Conservation (phyloP, 306 rosid species). For the Trifolium repens region DNA sequence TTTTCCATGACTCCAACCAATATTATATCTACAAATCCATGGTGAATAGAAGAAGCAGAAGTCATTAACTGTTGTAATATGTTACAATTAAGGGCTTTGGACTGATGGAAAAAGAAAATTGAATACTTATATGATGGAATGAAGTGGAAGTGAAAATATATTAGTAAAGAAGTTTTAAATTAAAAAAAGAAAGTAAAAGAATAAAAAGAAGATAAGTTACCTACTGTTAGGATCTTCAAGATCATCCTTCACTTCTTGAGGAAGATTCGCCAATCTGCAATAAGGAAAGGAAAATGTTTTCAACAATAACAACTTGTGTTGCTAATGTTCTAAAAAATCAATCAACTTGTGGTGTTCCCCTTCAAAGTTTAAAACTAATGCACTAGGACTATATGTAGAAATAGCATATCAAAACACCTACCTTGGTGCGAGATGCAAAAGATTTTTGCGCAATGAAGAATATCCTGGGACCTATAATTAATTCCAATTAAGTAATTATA, state of each 20-base stretch:
- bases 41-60: conserved; percentile 33
- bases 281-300: conserved; percentile 21
- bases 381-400: conserved; percentile 11
- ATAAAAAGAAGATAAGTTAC: conserved; percentile 48
- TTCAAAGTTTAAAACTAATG: conserved; percentile 13
- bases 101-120: conserved; percentile 18
- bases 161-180: conserved; percentile 23
- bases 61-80: conserved; percentile 29
- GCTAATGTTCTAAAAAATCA: too few relatives aligned
- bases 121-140: conserved; percentile 13
- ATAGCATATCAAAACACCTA: conserved; percentile 36
- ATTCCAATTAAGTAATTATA: conserved; percentile 33
- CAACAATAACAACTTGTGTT: conserved; percentile 24
- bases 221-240: conserved; percentile 88
- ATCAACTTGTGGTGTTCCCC: conserved; percentile 14
- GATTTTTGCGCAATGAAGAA: conserved; percentile 70
- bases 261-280: conserved; percentile 75
- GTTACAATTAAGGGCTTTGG: conserved; percentile 22
- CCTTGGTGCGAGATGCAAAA: conserved; percentile 82
- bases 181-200: too few relatives aligned
- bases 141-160: conserved; percentile 35
- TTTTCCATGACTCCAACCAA: conserved; percentile 99
- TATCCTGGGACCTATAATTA: conserved; percentile 63
- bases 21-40: conserved; percentile 71
- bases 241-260: conserved; percentile 71